Base-by-base conservation (phyloP, 495 filamentous ascomycete species). In the Penicillium soppii region DNA sequence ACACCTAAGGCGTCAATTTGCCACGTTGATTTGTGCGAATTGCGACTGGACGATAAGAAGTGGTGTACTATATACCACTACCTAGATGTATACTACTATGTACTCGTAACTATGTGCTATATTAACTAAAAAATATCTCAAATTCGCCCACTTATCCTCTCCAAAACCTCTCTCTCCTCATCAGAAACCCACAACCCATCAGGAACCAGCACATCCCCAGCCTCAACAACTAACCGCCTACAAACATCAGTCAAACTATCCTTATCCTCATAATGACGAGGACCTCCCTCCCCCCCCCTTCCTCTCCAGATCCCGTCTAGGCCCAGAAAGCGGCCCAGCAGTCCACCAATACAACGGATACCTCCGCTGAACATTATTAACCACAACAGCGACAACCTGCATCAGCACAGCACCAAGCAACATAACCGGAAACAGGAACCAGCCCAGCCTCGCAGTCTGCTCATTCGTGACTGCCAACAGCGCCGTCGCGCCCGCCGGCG, bases 401-500 rank as follows among this genome's bases (percentile, higher is more conserved):
- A 94, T 90, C 35, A 95, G 56, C 1, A 56, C 61, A 32, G 78
- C 80, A 0, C 83, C 86, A 25, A 92, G 68, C 52, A 88, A 51
- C 27, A 95, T 77, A 5, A 91, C 66, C 0, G 83, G 79, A 4
- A 94, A 65, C 26, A 94, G 66, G 30, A 78, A 82, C 90, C 90
- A 96, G 5, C 88, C 90, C 44, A 96, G 66, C 1, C 59, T 62
- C 7, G 32, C 48, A 5, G 45, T 61, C 13, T 75, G 70, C 0
- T 85, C 69, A 39, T 87, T 80, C 0, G 85, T 78, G 2, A 87
- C 88, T 0, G 89, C 89, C 16, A 96, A 70, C 1, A 97, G 68
- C 0, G 92, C 90, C 0, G 90, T 95, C 3, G 92, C 92, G 7
- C 92, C 92, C 0, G 90, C 92, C 0, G 92, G 92, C 5, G 92